Evolutionary conservation across 2,329 filamentous ascomycete genomes (phyloP), one percentile per base, ranked within the genome.

Genomic region (Fusarium sterilihyphosum): DNA sequence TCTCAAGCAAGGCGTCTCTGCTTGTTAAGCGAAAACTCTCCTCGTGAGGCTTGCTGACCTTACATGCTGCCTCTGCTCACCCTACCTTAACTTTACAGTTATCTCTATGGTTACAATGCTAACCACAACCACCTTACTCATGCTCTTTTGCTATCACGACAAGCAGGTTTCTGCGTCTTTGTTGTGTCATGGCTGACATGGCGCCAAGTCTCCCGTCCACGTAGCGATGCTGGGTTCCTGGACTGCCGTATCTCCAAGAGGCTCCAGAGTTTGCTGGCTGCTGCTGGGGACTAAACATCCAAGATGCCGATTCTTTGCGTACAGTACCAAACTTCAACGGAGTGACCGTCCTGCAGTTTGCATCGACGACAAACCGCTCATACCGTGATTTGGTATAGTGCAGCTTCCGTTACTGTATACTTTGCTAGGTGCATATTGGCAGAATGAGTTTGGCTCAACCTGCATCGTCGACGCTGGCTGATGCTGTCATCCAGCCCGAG

Each of bases 101-200:
- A 68, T 73, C 67, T 64, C 62, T 71, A 65, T 33, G 69, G 62
- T 71, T 73, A 65, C 73, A 58, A 60, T 56, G 54, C 65, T 64
- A 70, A 67, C 37, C 54, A 54, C 65, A 61, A 64, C 56, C 63
- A 43, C 57, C 64, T 73, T 26, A 52, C 50, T 61, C 24, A 26
- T 59, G 37, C 52, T 56, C 47, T 46, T 40, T 61, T 72, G 37
- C 62, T 68, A 70, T 60, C 61, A 67, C 57, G 67, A 44, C 61
- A 70, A 72, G 72, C 67, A 74, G 68, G 66, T 67, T 67, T 71
- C 65, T 76, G 70, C 69, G 49, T 56, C 54, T 76, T 76, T 63
- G 38, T 64, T 67, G 57, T 73, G 64, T 49, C 67, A 67, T 76
- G 62, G 56, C 68, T 61, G 56, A 50, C 52, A 70, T 75, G 70